Base-by-base conservation (phyloP, 352 stramenopile genomes). In the Phytophthora europaea region DNA sequence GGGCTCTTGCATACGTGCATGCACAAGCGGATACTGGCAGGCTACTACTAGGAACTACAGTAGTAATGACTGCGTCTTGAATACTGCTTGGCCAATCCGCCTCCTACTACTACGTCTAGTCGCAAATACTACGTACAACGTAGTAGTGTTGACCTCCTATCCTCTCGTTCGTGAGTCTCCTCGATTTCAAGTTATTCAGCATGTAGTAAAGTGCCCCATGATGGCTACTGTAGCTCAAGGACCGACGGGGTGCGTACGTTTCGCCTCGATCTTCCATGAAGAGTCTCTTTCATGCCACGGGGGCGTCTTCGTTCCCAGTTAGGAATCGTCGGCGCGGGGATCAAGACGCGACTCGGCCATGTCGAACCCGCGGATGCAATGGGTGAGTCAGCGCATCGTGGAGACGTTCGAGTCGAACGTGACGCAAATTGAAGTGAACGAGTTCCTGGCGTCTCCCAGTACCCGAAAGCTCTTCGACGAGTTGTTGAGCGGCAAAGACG, bases 351-450 rank as follows among this genome's bases (percentile, higher is more conserved):
- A 60, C 54, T 54, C n/a, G 20, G 55, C 43, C 59, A 96, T 96
- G 87, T 81, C 77, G 75, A 96, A 70, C 45, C 66, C 83, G 51
- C 90, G 90, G 51, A 94, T 95, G 85, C 88, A 95, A 73, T 96
- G 90, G 90, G 79, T 92, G 48, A 84, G 74, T 6, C 81, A 89
- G 73, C 90, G 90, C 57, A 83, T 96, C 50, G 53, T 91, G 33
- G 90, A 96, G 74, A 84, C 85, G 18, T 96, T 96, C 64, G 90
- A 95, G 72, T 82, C 90, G 18, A 66, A 71, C 13, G 84, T 94
- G 68, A 80, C 81, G 8, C 45, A 61, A 36, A 28, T 38, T 9
- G 87, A 96, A 13, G 79, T 92, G 51, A 80, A 59, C 63, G 88
- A 95, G 36, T 95, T 96, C 60, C 75, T 96, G 23, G 64, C 72